Base-by-base conservation (phyloP, 805 yeast species). In the Nakazawaea siamensis region DNA sequence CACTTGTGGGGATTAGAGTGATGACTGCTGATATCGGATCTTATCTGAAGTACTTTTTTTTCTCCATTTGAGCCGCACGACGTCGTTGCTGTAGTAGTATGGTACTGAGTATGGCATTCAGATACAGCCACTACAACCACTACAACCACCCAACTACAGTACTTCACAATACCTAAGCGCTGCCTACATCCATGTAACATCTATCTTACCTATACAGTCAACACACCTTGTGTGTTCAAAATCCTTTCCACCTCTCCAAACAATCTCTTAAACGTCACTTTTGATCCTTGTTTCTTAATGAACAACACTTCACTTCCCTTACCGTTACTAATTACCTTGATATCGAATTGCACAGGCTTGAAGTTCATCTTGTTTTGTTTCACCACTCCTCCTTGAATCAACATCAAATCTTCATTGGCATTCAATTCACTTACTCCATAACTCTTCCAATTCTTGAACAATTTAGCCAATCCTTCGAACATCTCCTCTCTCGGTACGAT, bases 381-480 rank as follows among this genome's bases (percentile, higher is more conserved):
- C 1, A 84, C 63, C 23, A 81, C 68, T 14, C 72, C 64, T 35
- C 86, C 88, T n/a, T 68, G 68, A 20, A 81, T 62, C 21, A 61
- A 62, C 46, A 60, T 52, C 5, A 59, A 52, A 4, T 59, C 54
- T 15, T 63, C 59, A 44, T 68, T 68, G 30, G 70, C 55, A 25
- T 55, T 59, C 39, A 81, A 63, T 40, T 73, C 67, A 44, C 69
- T 72, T 46, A 81, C 56, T 7, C 92, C 90, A 47, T 80, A 80
- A 40, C 70, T 73, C 11, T 73, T 68, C 92, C 92, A 81, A 13
- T 80, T 74, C 29, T 55, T 62, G 43, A 81, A 58, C 37, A 81
- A 64, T 29, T 81, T 73, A 50, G 62, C 68, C 45, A 81, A 57
- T 3, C 86, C 85, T 29, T 73, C 72, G 41, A 71, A 68, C 66